Evolutionary conservation across 768 basidiomycete species (phyloP), one percentile per base, ranked within the genome.

Genomic region (Russula foetens): DNA sequence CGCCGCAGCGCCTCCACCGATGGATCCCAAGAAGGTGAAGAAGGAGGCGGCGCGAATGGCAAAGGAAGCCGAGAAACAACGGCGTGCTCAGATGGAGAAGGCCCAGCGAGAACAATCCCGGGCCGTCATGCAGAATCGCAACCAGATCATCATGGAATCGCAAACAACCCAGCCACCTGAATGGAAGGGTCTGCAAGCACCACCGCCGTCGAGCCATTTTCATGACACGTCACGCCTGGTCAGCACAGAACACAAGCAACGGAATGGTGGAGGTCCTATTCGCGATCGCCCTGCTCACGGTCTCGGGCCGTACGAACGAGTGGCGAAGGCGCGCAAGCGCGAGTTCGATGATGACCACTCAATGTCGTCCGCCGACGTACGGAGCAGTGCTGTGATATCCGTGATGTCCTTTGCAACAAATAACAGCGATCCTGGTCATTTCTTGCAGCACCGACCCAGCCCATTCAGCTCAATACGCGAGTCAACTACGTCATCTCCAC

Each of bases 311-410:
- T 76, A 81, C 56, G 86, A 88, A 69, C 80, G 86, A 26, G 71
- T 86, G 69, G 74, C 81, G 56, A 94, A 94, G 76, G 88, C 84
- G 63, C 82, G 92, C 64, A 81, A 88, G 69, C 76, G 89, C 69
- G 90, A 92, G 67, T 87, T 81, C 66, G 92, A 95, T 73, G 92
- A 93, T 69, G 92, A 92, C 68, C 90, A 89, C 69, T 94, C 92
- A 31, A 88, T 92, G 82, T 92, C 90, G 56, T 91, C 88, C 29
- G 91, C 89, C 49, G 92, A 93, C 66, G 77, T 93, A 31, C 87
- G 87, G 65, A 88, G 84, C 69, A 75, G 84, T 55, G 81, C 85
- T 44, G 83, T 83, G 57, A 81, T 87, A 77, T 92, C 90, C 7
- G 81, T 83, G 35, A 83, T 89, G 67, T 93, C 90, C 21, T 88